Evolutionary conservation across 495 filamentous ascomycete genomes (phyloP), one percentile per base, ranked within the genome.

Genomic region (Parathielavia hyrcaniae): DNA sequence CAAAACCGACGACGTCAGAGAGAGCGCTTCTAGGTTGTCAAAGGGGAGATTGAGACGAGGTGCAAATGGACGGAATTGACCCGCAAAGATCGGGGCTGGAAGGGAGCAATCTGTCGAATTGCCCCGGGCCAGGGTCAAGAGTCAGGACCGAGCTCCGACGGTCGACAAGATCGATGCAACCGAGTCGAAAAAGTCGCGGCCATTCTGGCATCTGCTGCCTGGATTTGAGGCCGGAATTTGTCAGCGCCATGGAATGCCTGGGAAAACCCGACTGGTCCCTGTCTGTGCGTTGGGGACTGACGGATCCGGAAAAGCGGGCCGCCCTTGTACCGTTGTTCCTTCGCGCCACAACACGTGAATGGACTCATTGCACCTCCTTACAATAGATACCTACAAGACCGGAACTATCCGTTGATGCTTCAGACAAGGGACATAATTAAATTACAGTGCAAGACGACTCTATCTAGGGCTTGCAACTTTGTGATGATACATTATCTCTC

Each of bases 231-330:
- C 40, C 30, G 17, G 34, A 58, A 61, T 61, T 61, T 61, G 60
- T 61, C 60, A 61, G 60, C 60, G 11, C 17, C 44, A 34, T 57
- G 23, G 55, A 57, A 57, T 17, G 47, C 36, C 7, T 44, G 47
- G 55, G 55, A 57, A 57, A 50, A 38, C 2, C 41, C 30, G 32
- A 55, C n/a, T 57, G 34, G 43, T 7, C 4, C 53, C 20, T 19
- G 51, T 35, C 40, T 9, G 53, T 56, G 53, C 53, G 20, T 23
- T 4, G 19, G 1, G 19, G 20, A 26, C 0, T 14, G 35, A 22
- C 26, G 26, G 26, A 39, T 16, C 36, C 14, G 36, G 11, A 39
- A 16, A 39, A 39, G 14, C 36, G 14, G 11, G 10, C 10, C 26
- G 26, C 6, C 26, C 26, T 30, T 30, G 26, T 30, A 30, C 3